Evolutionary conservation across 257 asterid genomes (phyloP), one percentile per base, ranked within the genome.

Genomic region (Salvia miltiorrhiza): DNA sequence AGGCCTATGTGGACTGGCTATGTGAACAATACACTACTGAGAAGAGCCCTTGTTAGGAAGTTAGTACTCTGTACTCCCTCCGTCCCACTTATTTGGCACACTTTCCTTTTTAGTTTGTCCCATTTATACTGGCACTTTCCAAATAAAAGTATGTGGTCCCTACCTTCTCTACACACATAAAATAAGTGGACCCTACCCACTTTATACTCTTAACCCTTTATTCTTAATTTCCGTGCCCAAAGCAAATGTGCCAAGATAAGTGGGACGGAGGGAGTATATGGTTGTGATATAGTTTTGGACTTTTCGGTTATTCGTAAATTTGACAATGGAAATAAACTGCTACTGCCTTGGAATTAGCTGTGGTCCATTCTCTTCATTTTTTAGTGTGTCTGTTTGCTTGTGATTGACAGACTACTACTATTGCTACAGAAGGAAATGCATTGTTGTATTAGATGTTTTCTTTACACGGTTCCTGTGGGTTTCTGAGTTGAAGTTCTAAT

Each of bases 1-100:
- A 24, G 49, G 35, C 77, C 50, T 44, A 19, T 17, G 43, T 60
- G 45, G 54, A 63, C 47, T 45, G 57, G 47, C 26, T 17, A 63
- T 11, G 19, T 45, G 63, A 67, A 56, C 64, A 32, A 13, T 24
- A 17, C 67, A 66, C 12, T 30, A 47, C 14, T 65, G n/a, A n/a
- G n/a, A n/a, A n/a, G n/a, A n/a, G n/a, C n/a, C n/a, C n/a, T n/a
- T n/a, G n/a, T n/a, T n/a, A n/a, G n/a, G n/a, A 17, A 45, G 23
- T 9, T 17, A 16, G 39, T 39, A 43, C 48, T n/a, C n/a, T n/a
- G n/a, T n/a, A n/a, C n/a, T n/a, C n/a, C n/a, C n/a, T n/a, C n/a
- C n/a, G n/a, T n/a, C n/a, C n/a, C n/a, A n/a, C n/a, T n/a, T n/a
- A n/a, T n/a, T n/a, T n/a, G n/a, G n/a, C n/a, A n/a, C n/a, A n/a